A percentile compares a stretch with the other conserved stretches of the same genome.
Conservation (phyloP, 352 stramenopile genomes). For the Pythium aphanidermatum region DNA sequence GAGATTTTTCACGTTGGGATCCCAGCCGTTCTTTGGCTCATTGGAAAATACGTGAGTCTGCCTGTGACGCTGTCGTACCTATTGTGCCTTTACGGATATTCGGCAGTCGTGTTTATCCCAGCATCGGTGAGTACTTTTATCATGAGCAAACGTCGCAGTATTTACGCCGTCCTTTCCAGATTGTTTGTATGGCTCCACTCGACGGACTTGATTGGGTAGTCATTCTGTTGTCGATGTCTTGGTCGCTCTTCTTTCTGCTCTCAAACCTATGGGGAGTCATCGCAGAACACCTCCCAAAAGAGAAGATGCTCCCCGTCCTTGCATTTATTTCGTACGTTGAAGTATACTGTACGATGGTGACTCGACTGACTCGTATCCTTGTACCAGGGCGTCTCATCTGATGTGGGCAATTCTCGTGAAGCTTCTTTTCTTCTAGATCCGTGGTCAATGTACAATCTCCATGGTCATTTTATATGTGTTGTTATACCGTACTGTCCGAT, state of each 20-base stretch:
- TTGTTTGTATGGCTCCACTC: slow-evolving; percentile 64
- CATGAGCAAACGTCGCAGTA: neutral
- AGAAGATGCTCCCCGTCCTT: slow-evolving; percentile 83
- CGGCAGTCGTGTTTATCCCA: slow-evolving; percentile 76
- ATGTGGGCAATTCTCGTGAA: slow-evolving; percentile 84
- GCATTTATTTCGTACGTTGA: slow-evolving; percentile 72
- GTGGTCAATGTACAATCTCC: too few relatives aligned
- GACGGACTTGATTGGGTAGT: slow-evolving; percentile 80
- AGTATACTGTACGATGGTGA: too few relatives aligned
- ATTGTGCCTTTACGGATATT: slow-evolving; percentile 84
- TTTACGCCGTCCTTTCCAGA: slow-evolving; percentile 25
- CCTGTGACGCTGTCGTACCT: slow-evolving; percentile 77
- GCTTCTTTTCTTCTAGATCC: slow-evolving; percentile 76
- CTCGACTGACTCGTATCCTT: neutral
- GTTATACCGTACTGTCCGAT: too few relatives aligned
- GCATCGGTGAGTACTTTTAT: slow-evolving; percentile 40
- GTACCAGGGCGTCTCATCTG: slow-evolving; percentile 61
- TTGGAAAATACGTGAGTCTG: slow-evolving; percentile 67
- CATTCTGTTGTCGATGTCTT: slow-evolving; percentile 74
- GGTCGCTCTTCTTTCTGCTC: slow-evolving; percentile 80
- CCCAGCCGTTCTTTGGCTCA: slow-evolving; percentile 68
- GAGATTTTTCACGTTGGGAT: slow-evolving; percentile 70
- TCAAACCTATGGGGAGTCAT: slow-evolving; percentile 76
- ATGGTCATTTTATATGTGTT: too few relatives aligned
- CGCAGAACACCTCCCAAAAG: slow-evolving; percentile 73